Percentiles rank a stretch among this genome's conserved stretches.
phyloP scores from a whole-genome alignment of 441 rosid species.

The Croton laevigatus region DNA sequence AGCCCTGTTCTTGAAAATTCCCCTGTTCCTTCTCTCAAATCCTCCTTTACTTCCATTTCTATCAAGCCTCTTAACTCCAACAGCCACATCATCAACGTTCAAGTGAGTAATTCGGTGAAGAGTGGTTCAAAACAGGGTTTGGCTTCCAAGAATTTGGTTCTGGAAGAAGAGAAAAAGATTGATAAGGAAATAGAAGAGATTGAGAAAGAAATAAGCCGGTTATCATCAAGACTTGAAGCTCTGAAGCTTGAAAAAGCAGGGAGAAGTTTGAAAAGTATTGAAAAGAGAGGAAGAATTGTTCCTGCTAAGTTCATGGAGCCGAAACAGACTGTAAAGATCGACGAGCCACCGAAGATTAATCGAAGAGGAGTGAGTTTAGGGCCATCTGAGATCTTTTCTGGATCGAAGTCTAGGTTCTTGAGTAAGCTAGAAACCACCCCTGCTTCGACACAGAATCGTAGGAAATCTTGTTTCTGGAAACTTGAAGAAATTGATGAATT shows the following conservation, averaged over 20 bases:
- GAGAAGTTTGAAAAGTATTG: slow-evolving; percentile 39
- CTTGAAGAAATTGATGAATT: slow-evolving; percentile 72
- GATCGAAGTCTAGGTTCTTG: slow-evolving; percentile 36
- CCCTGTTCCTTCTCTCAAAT: slow-evolving; percentile 31
- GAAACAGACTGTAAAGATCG: slow-evolving; percentile 42
- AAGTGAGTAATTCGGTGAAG: slow-evolving; percentile 26
- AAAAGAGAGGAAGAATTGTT: slow-evolving; percentile 55
- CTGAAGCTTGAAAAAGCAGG: slow-evolving; percentile 71
- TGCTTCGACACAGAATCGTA: slow-evolving; percentile 56
- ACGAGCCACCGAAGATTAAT: slow-evolving; percentile 39
- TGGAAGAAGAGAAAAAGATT: slow-evolving; percentile 41
- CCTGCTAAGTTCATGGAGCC: slow-evolving; percentile 77
- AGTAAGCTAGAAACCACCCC: slow-evolving; percentile 57
- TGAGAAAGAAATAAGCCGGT: slow-evolving; percentile 64
- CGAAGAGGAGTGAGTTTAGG: slow-evolving; percentile 85
- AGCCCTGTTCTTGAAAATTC: slow-evolving; percentile 39
- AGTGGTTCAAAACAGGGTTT: slow-evolving; percentile 12
- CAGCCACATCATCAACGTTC: slow-evolving; percentile 18
- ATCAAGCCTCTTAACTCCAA: slow-evolving; percentile 42
- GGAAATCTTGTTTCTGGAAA: slow-evolving; percentile 89
- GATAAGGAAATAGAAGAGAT: slow-evolving; percentile 77
- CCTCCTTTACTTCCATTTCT: slow-evolving; percentile 27
- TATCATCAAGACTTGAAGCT: slow-evolving; percentile 63
- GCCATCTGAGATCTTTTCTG: slow-evolving; percentile 70
- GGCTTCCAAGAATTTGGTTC: slow-evolving; percentile 21